phyloP scores from a whole-genome alignment of 345 rosid genomes.

The Arabis alpina region DNA sequence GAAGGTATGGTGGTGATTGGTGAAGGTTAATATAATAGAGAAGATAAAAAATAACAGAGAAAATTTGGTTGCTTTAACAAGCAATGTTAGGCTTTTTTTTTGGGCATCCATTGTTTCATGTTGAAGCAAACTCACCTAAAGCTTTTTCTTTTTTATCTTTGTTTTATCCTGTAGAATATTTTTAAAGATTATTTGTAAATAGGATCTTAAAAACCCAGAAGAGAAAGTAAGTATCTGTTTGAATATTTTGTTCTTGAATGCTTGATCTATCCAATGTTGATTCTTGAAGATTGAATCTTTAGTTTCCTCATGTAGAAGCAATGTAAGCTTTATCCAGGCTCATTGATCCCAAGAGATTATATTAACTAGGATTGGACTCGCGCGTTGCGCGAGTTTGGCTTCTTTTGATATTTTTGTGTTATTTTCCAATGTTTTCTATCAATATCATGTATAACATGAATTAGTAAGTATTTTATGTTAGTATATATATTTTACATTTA shows the following conservation, averaged over 20 bases:
- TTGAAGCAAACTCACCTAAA: conserved; percentile 66
- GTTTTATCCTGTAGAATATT: not conserved
- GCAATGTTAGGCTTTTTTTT: conserved; percentile 51
- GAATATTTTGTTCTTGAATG: conserved; percentile 42
- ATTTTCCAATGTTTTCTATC: too few relatives aligned
- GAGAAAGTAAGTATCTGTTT: conserved; percentile 36
- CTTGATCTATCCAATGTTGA: conserved; percentile 48
- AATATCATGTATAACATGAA: too few relatives aligned
- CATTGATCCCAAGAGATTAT: conserved; percentile 11
- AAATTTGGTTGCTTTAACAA: conserved; percentile 62
- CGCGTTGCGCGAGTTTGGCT: too few relatives aligned
- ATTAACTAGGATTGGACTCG: too few relatives aligned
- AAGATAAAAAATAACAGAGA: not conserved
- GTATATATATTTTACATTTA: too few relatives aligned
- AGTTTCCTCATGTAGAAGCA: conserved; percentile 62
- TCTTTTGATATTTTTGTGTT: too few relatives aligned
- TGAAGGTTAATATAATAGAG: conserved; percentile 33
- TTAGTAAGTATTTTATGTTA: too few relatives aligned
- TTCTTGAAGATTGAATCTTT: conserved; percentile 57
- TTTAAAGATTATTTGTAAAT: not conserved
- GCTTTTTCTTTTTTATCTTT: conserved; percentile 33
- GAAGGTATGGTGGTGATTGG: conserved; percentile 39
- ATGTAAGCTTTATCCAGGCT: conserved; percentile 33
- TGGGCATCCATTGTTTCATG: conserved; percentile 81
- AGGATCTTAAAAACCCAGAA: conserved; percentile 25